These are phyloP conservation scores for Naganishia vishniacii DNA, from an alignment of 768 basidiomycete genomes.

Conservation along the genomic window DNA sequence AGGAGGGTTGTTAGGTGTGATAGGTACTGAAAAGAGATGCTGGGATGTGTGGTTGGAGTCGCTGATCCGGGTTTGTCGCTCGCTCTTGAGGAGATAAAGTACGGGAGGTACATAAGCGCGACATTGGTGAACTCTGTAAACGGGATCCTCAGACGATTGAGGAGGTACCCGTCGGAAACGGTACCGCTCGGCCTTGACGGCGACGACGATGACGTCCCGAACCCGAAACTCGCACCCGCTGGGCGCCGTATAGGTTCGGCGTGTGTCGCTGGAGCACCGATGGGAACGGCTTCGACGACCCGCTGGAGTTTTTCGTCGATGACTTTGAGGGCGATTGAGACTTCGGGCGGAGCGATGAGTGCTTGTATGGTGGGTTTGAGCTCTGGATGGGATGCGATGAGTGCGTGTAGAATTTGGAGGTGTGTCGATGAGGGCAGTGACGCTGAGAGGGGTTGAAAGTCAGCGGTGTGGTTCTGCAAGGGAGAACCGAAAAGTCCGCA, in stretches of 20 bases:
- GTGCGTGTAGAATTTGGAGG: constrained; percentile 13
- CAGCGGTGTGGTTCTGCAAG: neutral
- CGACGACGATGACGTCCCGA: neutral
- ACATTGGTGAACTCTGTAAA: constrained; percentile 4
- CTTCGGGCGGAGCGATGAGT: constrained; percentile 3
- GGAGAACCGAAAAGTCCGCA: neutral
- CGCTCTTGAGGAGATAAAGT: neutral
- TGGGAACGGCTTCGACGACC: neutral
- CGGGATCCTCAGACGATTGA: constrained; percentile 7
- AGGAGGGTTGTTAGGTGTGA: constrained; percentile 1
- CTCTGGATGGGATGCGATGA: neutral
- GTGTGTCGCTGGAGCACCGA: neutral
- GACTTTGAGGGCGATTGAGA: neutral
- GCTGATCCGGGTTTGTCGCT: neutral
- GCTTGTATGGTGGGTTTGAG: neutral
- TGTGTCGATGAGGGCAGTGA: constrained; percentile 12
- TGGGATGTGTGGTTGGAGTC: constrained; percentile 1
- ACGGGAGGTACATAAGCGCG: constrained; percentile 4
- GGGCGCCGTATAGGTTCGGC: neutral
- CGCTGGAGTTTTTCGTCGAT: neutral
- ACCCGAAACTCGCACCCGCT: neutral
- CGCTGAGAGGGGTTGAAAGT: neutral
- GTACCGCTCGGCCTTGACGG: neutral
- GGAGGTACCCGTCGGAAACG: constrained; percentile 8
- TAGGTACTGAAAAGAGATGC: constrained; percentile 9